Conservation (phyloP, 345 rosid species). For the Hibiscus mutabilis region DNA sequence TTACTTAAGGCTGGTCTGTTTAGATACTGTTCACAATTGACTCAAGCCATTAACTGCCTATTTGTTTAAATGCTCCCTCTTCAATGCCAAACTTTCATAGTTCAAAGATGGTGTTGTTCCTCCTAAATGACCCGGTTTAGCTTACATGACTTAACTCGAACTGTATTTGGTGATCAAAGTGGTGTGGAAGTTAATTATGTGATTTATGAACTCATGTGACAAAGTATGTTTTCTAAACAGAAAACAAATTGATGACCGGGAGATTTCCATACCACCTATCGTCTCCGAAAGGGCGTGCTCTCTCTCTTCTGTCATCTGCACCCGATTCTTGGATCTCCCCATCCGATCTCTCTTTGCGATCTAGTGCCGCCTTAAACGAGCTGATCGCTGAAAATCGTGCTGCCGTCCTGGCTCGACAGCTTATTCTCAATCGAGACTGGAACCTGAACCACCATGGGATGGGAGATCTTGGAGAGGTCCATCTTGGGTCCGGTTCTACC, state of each 20-base stretch:
- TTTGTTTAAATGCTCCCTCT: too few relatives aligned
- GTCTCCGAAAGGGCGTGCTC: constrained; percentile 36
- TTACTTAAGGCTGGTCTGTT: background rate
- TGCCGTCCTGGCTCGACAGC: constrained; percentile 28
- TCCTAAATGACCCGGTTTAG: too few relatives aligned
- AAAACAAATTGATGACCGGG: constrained; percentile 17
- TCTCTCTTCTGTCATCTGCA: constrained; percentile 68
- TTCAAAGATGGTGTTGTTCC: too few relatives aligned
- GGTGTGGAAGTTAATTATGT: background rate
- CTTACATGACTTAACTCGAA: background rate
- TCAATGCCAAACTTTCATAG: too few relatives aligned
- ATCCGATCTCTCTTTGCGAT: constrained; percentile 41
- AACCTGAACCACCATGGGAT: constrained; percentile 12
- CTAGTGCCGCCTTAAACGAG: constrained; percentile 44
- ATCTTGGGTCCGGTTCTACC: constrained; percentile 1
- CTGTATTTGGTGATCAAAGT: background rate
- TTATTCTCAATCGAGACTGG: constrained; percentile 24
- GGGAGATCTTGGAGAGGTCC: constrained; percentile 11
- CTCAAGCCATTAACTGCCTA: background rate
- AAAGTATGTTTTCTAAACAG: constrained; percentile 2
- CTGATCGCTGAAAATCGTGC: constrained; percentile 48
- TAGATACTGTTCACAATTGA: background rate
- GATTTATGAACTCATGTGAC: background rate
- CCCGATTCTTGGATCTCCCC: constrained; percentile 31
- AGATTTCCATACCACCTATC: constrained; percentile 17